phyloP scores from a whole-genome alignment of 495 filamentous ascomycete genomes.

The Tuber calosporum region DNA sequence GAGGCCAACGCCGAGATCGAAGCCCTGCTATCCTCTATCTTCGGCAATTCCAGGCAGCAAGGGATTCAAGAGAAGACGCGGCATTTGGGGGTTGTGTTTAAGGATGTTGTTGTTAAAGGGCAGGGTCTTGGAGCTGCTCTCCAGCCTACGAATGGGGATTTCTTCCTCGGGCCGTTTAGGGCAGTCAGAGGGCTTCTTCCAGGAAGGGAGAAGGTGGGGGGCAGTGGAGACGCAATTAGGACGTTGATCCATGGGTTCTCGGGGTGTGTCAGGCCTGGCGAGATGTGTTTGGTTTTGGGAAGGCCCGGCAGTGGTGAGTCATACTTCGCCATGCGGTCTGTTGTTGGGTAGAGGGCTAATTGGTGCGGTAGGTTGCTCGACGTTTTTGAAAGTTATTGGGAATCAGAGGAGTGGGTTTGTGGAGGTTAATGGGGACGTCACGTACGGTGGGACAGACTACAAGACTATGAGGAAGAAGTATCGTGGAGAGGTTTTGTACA shows the following conservation, averaged over 20 bases:
- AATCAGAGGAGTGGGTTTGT: constrained; percentile 61
- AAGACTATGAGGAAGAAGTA: constrained; percentile 57
- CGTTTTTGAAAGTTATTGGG: constrained; percentile 62
- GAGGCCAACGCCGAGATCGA: constrained; percentile 56
- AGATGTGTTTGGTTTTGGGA: constrained; percentile 62
- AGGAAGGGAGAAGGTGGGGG: constrained; percentile 31
- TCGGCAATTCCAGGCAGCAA: constrained; percentile 54
- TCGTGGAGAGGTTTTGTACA: constrained; percentile 50
- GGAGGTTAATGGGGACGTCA: constrained; percentile 56
- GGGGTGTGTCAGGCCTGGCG: constrained; percentile 47
- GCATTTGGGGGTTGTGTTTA: constrained; percentile 56
- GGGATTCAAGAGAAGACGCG: constrained; percentile 59
- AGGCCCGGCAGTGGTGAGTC: constrained; percentile 56
- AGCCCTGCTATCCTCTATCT: constrained; percentile 58
- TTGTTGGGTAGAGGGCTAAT: background rate
- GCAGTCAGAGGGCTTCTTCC: constrained; percentile 48
- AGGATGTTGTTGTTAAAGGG: constrained; percentile 60
- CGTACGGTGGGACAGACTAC: constrained; percentile 58
- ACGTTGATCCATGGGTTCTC: constrained; percentile 61
- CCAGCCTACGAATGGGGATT: constrained; percentile 57
- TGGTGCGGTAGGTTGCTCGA: constrained; percentile 50
- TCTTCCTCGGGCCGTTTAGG: constrained; percentile 55
- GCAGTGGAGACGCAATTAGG: constrained; percentile 49
- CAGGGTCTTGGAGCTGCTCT: constrained; percentile 60
- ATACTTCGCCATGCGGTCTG: background rate